These are phyloP conservation scores for Nakazawaea ernobii DNA, from an alignment of 805 yeast species.

Conservation along the genomic window DNA sequence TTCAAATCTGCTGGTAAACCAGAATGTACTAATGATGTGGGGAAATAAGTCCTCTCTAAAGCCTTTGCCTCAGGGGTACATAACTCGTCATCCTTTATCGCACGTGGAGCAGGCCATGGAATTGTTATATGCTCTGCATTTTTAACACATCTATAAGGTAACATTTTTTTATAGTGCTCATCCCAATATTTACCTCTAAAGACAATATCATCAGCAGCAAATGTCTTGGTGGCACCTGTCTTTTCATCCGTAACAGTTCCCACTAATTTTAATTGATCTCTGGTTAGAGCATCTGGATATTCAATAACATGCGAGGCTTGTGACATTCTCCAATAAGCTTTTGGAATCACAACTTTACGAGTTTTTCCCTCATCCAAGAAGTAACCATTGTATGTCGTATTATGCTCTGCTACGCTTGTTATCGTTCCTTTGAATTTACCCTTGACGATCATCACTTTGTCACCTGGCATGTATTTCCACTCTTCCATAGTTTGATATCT, in stretches of 20 bases:
- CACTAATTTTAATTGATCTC: conserved; percentile 63
- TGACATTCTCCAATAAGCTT: conserved; percentile 63
- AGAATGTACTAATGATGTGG: conserved; percentile 56
- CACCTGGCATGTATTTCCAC: conserved; percentile 67
- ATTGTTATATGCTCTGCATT: conserved; percentile 64
- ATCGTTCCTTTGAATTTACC: conserved; percentile 76
- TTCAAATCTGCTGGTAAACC: conserved; percentile 69
- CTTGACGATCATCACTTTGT: conserved; percentile 62
- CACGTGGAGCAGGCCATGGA: conserved; percentile 85
- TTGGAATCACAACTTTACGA: conserved; percentile 61
- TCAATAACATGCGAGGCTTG: conserved; percentile 68
- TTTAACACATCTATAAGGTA: conserved; percentile 74
- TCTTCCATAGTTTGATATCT: conserved; percentile 39
- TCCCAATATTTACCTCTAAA: conserved; percentile 71
- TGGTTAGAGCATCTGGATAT: conserved; percentile 58
- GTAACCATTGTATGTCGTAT: conserved; percentile 55
- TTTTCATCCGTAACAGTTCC: conserved; percentile 65
- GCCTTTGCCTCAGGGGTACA: conserved; percentile 54
- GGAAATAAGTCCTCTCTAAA: conserved; percentile 69
- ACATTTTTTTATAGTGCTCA: conserved; percentile 59
- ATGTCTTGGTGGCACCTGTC: conserved; percentile 55
- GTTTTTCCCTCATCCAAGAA: conserved; percentile 66
- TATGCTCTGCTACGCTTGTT: conserved; percentile 58
- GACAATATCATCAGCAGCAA: conserved; percentile 72
- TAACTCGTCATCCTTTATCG: conserved; percentile 47